Percentiles rank a stretch among this genome's conserved stretches.
Evolutionary conservation across 1,284 basidiomycete species (phyloP).

Genomic region (Boletus sp.): DNA sequence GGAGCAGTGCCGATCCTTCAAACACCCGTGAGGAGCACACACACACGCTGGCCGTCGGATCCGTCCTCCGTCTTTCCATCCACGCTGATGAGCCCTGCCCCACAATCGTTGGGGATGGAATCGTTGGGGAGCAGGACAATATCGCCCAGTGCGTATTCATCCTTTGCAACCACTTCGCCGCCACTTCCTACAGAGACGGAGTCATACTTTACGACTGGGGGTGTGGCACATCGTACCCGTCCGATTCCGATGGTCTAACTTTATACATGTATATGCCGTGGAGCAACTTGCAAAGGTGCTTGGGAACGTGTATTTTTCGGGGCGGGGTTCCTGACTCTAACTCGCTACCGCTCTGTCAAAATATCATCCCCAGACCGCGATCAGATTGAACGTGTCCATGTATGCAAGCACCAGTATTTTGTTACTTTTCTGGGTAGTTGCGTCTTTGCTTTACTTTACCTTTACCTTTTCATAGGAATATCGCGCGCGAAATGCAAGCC

Average conservation of each 20-base stretch:
- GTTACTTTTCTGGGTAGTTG: too few species aligned
- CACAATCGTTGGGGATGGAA: neutral
- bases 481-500: too few species aligned
- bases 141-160: constrained; percentile 1
- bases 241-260: constrained; percentile 32
- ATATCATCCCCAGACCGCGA: too few species aligned
- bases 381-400: too few species aligned
- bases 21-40: neutral
- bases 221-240: constrained; percentile 11
- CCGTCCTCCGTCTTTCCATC: constrained; percentile 9
- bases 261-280: neutral
- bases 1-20: neutral
- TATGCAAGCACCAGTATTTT: too few species aligned
- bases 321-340: too few species aligned
- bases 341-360: too few species aligned
- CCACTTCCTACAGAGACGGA: constrained; percentile 16
- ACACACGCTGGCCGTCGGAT: constrained; percentile 18
- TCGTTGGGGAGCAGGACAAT: neutral
- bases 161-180: constrained; percentile 12
- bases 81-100: neutral
- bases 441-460: too few species aligned
- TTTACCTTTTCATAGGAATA: too few species aligned
- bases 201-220: constrained; percentile 18
- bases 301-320: neutral
- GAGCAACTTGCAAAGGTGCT: neutral